Base-by-base conservation (phyloP, 2,329 filamentous ascomycete genomes). In the Calonectria naviculata region DNA sequence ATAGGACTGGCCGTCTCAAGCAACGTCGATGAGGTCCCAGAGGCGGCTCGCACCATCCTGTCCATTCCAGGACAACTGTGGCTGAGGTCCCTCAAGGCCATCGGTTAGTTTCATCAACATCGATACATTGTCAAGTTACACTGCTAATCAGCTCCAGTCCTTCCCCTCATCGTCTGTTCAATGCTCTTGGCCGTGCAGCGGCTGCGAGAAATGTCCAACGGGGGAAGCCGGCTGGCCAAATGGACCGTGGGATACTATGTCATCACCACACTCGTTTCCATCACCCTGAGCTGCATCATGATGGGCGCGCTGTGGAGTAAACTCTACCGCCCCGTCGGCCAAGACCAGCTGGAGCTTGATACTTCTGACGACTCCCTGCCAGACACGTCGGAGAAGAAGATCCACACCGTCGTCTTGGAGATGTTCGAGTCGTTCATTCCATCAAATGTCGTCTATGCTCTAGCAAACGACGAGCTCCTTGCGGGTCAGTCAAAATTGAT, bases 171-270 rank as follows among this genome's bases (percentile, higher is more conserved):
- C 47, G 80, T 89, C 29, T 85, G 83, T 9, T 87, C 87, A 28
- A 88, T 89, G 82, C 85, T 89, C 56, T 81, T 89, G 21, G 85
- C 87, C 6, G 81, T 89, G 7, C 85, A 86, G 56, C 82, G 83
- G n/a, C 81, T 89, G 9, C 83, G 85, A 21, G 82, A 80, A 8
- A 87, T 89, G 83, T 80, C 84, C 13, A 76, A 82, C 12, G 83
- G 84, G 15, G 86, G 84, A 8, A 82, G 81, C 13, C 79, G 79
- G 62, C 82, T 89, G 0, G 87, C 86, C n/a, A 79, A 77, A 29
- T 88, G 84, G 84, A 87, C 87, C 0, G 81, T 89, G 24, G 81
- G 82, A 19, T 89, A 87, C 79, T 89, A 89, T 56, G 73, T 89
- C 17, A 24, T 82, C 24, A 89, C 87, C 3, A 89, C 87, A 0